Base-by-base conservation (phyloP, 169 alveolate species). In the Eimeria mitis region DNA sequence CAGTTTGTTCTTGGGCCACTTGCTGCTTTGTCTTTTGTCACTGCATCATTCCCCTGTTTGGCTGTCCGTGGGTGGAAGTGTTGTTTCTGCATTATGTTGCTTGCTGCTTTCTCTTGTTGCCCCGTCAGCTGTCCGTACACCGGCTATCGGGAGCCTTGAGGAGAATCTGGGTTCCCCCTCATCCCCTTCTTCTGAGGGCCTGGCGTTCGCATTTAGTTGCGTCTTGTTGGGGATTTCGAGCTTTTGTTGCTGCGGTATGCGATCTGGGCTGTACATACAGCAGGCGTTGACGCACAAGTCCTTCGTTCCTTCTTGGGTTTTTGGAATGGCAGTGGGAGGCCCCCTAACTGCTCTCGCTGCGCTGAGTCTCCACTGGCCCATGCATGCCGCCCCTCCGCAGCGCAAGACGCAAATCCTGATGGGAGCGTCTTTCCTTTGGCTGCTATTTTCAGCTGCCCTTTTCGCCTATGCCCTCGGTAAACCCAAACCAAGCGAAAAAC, bases 1-100 rank as follows among this genome's bases (percentile, higher is more conserved):
- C n/a, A 49, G 95, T 37, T 52, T 61, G 79, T 37, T 90, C 19
- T 23, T 90, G 28, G 95, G 95, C 25, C 95, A 90, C 21, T 65
- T 90, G 89, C 89, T 90, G 44, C 54, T 90, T 25, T 73, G 79
- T 16, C 65, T 56, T 40, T 56, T 90, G 40, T 63, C 89, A 16
- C 95, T 89, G 23, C 56, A 59, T 13, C 79, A 75, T 19, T 31
- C 68, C 52, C 61, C 63, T 47, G 59, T 76, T 52, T 85, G 54
- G 25, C 23, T 79, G 78, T 56, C 89, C 19, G 83, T 75, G 19
- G 95, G 65, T 31, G 89, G 81, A 56, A 75, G 89, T 23, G 63
- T 75, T 31, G 9, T 85, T 52, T 71, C 89, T 75, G 89, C 83
- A 2, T 7, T 25, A 8, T 73, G 34, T 73, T 73, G 83, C 14